Evolutionary conservation across 148 eudicot genomes (phyloP).

Genomic region (Cornus controversa): DNA sequence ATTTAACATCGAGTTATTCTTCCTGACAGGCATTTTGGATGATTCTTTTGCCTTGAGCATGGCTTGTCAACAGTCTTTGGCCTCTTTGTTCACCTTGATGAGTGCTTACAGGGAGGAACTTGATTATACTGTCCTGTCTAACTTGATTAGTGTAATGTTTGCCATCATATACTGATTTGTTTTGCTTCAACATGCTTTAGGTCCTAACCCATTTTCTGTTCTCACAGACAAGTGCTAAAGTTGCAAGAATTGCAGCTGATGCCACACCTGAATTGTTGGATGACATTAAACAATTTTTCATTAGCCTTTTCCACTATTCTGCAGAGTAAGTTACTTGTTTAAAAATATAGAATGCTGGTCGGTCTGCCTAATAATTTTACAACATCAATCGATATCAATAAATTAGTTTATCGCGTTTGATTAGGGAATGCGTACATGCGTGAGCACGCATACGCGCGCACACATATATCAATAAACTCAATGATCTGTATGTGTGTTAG

Average conservation of each 20-base stretch:
- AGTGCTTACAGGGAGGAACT: conserved; percentile 76
- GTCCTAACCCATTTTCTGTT: conserved; percentile 15
- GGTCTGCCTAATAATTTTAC: too few relatives aligned
- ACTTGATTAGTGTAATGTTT: conserved; percentile 66
- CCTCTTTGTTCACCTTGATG: conserved; percentile 78
- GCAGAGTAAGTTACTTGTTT: conserved; percentile 50
- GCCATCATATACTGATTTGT: conserved; percentile 1
- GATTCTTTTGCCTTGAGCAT: conserved; percentile 78
- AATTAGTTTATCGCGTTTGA: too few relatives aligned
- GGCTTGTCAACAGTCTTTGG: conserved; percentile 71
- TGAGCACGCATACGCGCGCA: too few relatives aligned
- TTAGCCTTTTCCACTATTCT: conserved; percentile 70
- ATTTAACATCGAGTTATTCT: conserved; percentile 3
- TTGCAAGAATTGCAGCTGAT: conserved; percentile 77
- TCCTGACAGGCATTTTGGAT: conserved; percentile 78
- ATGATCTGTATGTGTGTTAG: not conserved
- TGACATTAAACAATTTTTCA: conserved; percentile 58
- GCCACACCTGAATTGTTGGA: conserved; percentile 66
- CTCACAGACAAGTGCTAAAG: conserved; percentile 63
- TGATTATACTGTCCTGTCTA: conserved; percentile 86
- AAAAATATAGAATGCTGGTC: not conserved
- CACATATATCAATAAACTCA: too few relatives aligned
- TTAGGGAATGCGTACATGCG: too few relatives aligned
- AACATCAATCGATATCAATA: not conserved
- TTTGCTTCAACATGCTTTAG: not conserved